Percentiles rank a stretch among this genome's conserved stretches.
Evolutionary conservation across 441 rosid species (phyloP).

Genomic region (Arabidopsis lyrata): DNA sequence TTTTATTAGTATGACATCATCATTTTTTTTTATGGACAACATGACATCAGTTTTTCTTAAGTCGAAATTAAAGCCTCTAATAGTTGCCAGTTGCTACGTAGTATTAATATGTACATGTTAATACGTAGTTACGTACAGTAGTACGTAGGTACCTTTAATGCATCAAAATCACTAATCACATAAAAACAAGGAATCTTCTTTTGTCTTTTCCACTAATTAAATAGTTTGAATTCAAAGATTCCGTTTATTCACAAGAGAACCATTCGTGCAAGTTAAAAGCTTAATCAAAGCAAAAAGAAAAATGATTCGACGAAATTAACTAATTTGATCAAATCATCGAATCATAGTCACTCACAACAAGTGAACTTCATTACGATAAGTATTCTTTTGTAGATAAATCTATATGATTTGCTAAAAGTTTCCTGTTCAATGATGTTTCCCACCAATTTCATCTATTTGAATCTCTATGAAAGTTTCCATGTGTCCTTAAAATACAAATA

Average conservation of each 20-base stretch:
- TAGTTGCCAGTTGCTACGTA: too few relatives aligned
- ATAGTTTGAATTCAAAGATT: slow-evolving; percentile 32
- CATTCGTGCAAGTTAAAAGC: slow-evolving; percentile 43
- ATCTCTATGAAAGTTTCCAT: slow-evolving; percentile 20
- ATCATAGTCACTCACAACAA: slow-evolving; percentile 35
- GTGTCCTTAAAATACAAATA: slow-evolving; percentile 1
- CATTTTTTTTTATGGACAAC: too few relatives aligned
- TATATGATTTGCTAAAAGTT: slow-evolving; percentile 16
- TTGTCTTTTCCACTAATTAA: slow-evolving; percentile 28
- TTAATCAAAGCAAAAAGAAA: not conserved
- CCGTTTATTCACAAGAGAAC: slow-evolving; percentile 28
- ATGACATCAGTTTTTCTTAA: too few relatives aligned
- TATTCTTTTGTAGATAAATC: slow-evolving; percentile 34
- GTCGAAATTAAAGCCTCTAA: too few relatives aligned
- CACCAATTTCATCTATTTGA: slow-evolving; percentile 31
- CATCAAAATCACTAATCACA: slow-evolving; percentile 26
- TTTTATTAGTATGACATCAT: too few relatives aligned
- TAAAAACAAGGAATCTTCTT: slow-evolving; percentile 38
- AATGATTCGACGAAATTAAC: slow-evolving; percentile 20
- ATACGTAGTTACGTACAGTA: slow-evolving; percentile 1
- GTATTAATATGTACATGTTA: too few relatives aligned
- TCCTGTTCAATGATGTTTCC: slow-evolving; percentile 39
- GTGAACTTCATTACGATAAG: slow-evolving; percentile 43
- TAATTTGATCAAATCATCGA: slow-evolving; percentile 25
- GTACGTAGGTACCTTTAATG: slow-evolving; percentile 2